phyloP scores from a whole-genome alignment of 75 land plant genomes.

The Cunninghamia lanceolata region DNA sequence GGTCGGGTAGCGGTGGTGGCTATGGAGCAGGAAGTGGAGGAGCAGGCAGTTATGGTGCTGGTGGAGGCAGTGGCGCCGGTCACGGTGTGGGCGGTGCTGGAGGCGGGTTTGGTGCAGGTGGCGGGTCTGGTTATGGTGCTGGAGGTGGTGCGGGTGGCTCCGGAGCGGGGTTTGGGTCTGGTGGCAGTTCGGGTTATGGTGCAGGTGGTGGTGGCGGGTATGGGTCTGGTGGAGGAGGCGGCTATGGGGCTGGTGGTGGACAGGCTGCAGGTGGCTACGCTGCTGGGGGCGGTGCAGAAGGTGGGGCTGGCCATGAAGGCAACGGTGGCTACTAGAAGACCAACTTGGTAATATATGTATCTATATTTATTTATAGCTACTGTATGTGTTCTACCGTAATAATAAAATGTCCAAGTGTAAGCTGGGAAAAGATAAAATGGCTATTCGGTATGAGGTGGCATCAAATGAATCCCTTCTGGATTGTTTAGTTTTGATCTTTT shows the following conservation, averaged over 20 bases:
- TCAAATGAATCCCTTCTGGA: too few species aligned
- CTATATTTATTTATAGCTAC: too few species aligned
- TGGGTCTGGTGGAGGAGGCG: not conserved
- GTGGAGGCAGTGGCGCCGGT: not conserved
- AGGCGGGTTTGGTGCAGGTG: not conserved
- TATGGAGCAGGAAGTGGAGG: not conserved
- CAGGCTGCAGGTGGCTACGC: not conserved
- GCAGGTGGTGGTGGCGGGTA: not conserved
- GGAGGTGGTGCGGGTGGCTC: not conserved
- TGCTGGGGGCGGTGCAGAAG: not conserved
- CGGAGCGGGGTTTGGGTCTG: not conserved
- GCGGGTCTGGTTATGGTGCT: not conserved
- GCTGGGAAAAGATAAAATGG: too few species aligned
- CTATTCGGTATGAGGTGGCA: too few species aligned
- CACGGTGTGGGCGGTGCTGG: not conserved
- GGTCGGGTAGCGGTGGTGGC: not conserved
- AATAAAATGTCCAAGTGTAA: too few species aligned
- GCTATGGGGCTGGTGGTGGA: not conserved
- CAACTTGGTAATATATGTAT: too few species aligned
- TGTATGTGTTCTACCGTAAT: too few species aligned
- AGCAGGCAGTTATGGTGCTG: not conserved
- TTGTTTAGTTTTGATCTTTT: too few species aligned
- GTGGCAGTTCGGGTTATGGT: not conserved
- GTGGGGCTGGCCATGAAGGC: not conserved
- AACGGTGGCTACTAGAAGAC: not conserved